phyloP scores from a whole-genome alignment of 2,329 filamentous ascomycete genomes.

The Tolypocladium album region DNA sequence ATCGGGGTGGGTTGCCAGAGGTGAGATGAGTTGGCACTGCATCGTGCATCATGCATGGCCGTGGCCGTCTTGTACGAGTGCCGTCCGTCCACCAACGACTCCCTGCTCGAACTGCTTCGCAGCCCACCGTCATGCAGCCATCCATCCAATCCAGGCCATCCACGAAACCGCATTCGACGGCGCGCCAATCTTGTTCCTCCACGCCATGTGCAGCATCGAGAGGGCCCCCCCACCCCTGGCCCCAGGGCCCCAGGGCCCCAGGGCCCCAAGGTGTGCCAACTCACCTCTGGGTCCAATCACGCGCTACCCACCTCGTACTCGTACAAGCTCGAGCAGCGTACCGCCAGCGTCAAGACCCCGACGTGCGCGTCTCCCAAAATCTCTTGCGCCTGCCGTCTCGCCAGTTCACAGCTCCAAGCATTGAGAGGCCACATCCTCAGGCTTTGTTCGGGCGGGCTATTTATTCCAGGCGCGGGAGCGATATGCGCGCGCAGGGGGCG shows the following conservation, averaged over 20 bases:
- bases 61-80: conserved; percentile 1
- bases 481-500: too few relatives aligned
- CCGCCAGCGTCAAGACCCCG: background rate
- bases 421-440: background rate
- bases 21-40: conserved; percentile 11
- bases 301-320: conserved; percentile 5
- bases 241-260: background rate
- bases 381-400: background rate
- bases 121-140: background rate
- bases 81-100: background rate
- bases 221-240: background rate
- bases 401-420: background rate
- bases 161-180: conserved; percentile 7
- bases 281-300: conserved; percentile 18
- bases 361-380: background rate
- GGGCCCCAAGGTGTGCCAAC: conserved; percentile 9
- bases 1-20: background rate
- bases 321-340: background rate
- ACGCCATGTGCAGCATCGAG: conserved; percentile 13
- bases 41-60: conserved; percentile 5
- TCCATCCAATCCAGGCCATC: conserved; percentile 11
- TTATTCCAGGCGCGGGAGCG: background rate
- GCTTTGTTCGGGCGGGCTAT: background rate
- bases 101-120: background rate
- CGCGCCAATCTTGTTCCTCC: conserved; percentile 15